Base-by-base conservation (phyloP, 495 filamentous ascomycete genomes). In the Podospora didyma region DNA sequence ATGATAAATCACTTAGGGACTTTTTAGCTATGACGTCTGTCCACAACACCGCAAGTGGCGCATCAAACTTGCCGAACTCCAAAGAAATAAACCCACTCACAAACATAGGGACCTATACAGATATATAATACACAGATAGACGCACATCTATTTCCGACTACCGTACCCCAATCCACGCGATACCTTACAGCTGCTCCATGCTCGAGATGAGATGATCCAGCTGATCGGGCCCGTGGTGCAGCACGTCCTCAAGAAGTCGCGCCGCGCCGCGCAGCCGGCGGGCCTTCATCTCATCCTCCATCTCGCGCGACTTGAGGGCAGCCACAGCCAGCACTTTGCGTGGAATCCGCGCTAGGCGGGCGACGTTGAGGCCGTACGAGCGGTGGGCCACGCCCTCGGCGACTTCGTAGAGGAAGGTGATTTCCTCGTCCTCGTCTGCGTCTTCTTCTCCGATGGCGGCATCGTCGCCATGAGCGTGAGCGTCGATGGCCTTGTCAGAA, bases 311-410 rank as follows among this genome's bases (percentile, higher is more conserved):
- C 75, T 95, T 96, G 51, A 78, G 68, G 20, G 81, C 84, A 10
- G 95, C 94, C 28, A 89, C 76, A 20, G 93, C 87, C 20, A 97
- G 66, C 31, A 96, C 84, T 16, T 79, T 70, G 14, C 79, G 73
- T 4, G 95, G 92, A 26, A 98, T 78, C 50, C 89, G 86, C 28
- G 95, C 95, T 50, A 99, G 68, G 26, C 89, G 76, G 6, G 94
- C 94, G 22, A 97, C 94, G 68, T 97, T 97, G 16, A 99, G 71
- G 2, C 94, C 94, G 65, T 99, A 99, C 34, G 86, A 91, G 12
- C 94, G 81, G 76, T 96, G 92, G 11, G 95, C 93, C 2, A 95
- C 87, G 0, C 95, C 95, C 56, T 93, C 89, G 3, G 81, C 85
- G 2, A 96, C 84, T 62, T 89, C 84, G 64, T 93, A 94, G 7